Conservation (phyloP, 805 yeast genomes). For the Yarrowia hollandica region DNA sequence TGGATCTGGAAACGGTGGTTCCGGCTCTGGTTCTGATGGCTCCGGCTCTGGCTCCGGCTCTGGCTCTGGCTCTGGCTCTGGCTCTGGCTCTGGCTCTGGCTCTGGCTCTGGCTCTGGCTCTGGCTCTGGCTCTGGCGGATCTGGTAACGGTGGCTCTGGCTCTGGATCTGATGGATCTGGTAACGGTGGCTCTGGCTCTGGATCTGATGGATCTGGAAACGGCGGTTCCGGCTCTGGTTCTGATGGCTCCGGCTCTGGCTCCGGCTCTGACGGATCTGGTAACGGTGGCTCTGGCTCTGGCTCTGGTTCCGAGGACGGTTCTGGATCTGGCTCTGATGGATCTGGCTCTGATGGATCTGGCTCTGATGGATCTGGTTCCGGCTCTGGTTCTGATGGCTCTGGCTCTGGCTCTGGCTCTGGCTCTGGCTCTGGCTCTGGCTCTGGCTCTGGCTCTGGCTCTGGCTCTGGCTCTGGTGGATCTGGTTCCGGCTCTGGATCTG, state of each 20-base stretch:
- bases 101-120: not conserved
- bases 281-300: not conserved
- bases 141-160: not conserved
- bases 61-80: conserved; percentile 5
- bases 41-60: not conserved
- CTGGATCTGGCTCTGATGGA: not conserved
- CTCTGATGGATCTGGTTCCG: too few relatives aligned
- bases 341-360: not conserved
- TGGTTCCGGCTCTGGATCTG: conserved; percentile 4
- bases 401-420: conserved; percentile 3
- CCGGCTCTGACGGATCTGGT: not conserved
- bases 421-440: conserved; percentile 3
- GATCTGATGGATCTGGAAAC: not conserved
- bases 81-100: not conserved
- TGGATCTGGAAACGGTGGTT: conserved; percentile 1
- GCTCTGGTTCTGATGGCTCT: not conserved
- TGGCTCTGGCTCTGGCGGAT: not conserved
- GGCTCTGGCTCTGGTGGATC: not conserved
- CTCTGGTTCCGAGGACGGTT: not conserved
- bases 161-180: not conserved
- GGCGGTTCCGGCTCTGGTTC: not conserved
- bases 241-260: not conserved
- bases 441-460: conserved; percentile 2
- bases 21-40: not conserved
- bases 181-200: not conserved